A percentile compares a stretch with the other conserved stretches of the same genome.
phyloP scores from a whole-genome alignment of 805 yeast species.

The Kluyveromyces aestuarii region DNA sequence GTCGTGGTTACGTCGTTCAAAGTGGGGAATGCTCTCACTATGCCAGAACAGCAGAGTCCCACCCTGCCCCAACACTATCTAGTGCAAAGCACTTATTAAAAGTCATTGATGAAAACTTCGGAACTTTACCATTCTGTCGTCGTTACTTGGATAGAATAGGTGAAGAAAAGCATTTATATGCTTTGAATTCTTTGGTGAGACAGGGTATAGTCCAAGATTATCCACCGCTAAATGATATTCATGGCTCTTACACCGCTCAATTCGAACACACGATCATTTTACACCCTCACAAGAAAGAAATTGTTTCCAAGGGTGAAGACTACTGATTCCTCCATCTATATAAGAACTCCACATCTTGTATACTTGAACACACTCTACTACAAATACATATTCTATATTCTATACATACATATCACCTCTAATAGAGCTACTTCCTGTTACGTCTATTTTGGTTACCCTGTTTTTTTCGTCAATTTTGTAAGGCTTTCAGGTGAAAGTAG shows the following conservation, averaged over 20 bases:
- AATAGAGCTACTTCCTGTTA: background rate
- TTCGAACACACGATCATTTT: slow-evolving; percentile 88
- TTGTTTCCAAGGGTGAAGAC: slow-evolving; percentile 92
- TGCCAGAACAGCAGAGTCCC: slow-evolving; percentile 48
- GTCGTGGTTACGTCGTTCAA: slow-evolving; percentile 77
- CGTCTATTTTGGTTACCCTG: background rate
- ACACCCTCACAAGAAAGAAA: slow-evolving; percentile 88
- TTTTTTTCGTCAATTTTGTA: background rate
- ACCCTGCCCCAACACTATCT: slow-evolving; percentile 36
- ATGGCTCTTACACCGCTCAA: slow-evolving; percentile 91
- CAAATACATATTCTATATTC: background rate
- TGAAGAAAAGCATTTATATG: slow-evolving; percentile 83
- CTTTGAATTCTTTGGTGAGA: slow-evolving; percentile 75
- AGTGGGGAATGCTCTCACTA: slow-evolving; percentile 96
- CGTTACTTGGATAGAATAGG: slow-evolving; percentile 87
- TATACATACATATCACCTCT: background rate
- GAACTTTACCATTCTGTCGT: slow-evolving; percentile 94
- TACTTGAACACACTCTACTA: background rate
- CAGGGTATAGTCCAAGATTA: slow-evolving; percentile 87
- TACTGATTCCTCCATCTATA: slow-evolving; percentile 37
- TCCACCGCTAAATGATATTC: slow-evolving; percentile 80
- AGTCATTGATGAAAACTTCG: slow-evolving; percentile 73
- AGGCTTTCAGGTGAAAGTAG: background rate
- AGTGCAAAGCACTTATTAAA: slow-evolving; percentile 62
- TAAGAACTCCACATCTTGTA: background rate